Conservation (phyloP, 176 grass and related monocot genomes). For the Pontederia paniculata region DNA sequence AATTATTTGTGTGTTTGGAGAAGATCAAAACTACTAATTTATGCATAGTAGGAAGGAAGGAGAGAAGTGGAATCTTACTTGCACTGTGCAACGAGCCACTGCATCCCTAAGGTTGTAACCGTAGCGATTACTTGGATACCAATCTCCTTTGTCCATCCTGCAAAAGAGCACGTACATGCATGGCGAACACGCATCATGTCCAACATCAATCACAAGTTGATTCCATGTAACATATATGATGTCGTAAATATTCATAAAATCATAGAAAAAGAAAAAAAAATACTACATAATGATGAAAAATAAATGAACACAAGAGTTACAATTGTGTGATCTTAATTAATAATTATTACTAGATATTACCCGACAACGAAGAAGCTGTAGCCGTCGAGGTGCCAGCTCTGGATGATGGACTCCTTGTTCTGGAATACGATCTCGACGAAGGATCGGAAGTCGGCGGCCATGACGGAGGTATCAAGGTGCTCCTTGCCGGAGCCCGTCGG, state of each 20-base stretch:
- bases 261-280: too few relatives aligned
- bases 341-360: conserved; percentile 21
- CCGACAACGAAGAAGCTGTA: conserved; percentile 75
- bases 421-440: conserved; percentile 76
- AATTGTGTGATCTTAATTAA: not conserved
- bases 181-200: not conserved
- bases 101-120: conserved; percentile 80
- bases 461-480: conserved; percentile 43
- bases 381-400: conserved; percentile 87
- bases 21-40: too few relatives aligned
- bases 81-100: conserved; percentile 54
- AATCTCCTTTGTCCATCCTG: conserved; percentile 60
- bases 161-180: not conserved
- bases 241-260: not conserved
- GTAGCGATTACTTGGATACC: conserved; percentile 47
- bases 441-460: conserved; percentile 57
- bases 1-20: too few relatives aligned
- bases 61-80: conserved; percentile 25
- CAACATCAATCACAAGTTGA: not conserved
- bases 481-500: not conserved
- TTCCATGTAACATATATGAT: not conserved
- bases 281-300: too few relatives aligned
- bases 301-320: not conserved
- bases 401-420: conserved; percentile 43
- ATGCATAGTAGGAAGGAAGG: not conserved